phyloP scores from a whole-genome alignment of 1,284 basidiomycete genomes.

The Ceratobasidium sp. region DNA sequence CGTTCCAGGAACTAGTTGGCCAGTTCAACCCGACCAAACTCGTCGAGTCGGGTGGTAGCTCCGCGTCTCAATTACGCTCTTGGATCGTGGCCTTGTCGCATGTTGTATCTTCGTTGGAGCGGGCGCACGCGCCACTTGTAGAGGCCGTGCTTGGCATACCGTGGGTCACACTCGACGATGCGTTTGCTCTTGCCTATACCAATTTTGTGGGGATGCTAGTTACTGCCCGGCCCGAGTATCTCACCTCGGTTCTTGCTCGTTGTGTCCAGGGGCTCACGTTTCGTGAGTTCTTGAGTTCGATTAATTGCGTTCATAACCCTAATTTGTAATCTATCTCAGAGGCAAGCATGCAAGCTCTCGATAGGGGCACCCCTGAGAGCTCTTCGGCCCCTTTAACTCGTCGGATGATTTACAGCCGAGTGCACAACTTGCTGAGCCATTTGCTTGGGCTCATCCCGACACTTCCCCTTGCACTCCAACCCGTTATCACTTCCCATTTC shows the following conservation, averaged over 20 bases:
- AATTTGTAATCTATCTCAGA: constrained; percentile 59
- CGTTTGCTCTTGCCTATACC: constrained; percentile 85
- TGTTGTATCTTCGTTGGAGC: constrained; percentile 82
- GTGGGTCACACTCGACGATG: constrained; percentile 88
- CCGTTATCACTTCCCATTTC: constrained; percentile 84
- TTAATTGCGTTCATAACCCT: constrained; percentile 32
- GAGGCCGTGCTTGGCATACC: constrained; percentile 89
- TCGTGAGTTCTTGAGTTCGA: constrained; percentile 67
- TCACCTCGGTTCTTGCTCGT: constrained; percentile 82
- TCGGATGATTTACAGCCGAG: constrained; percentile 81
- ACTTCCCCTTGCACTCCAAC: constrained; percentile 84
- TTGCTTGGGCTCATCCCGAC: constrained; percentile 91
- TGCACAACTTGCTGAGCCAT: constrained; percentile 87
- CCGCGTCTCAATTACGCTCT: constrained; percentile 69
- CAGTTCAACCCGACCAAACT: constrained; percentile 70
- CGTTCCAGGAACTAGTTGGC: constrained; percentile 75
- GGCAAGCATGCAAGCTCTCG: constrained; percentile 71
- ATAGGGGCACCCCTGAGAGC: constrained; percentile 66
- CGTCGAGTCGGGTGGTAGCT: constrained; percentile 51
- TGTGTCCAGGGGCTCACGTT: constrained; percentile 87
- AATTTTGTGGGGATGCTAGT: constrained; percentile 92
- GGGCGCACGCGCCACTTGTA: constrained; percentile 83
- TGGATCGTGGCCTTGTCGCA: constrained; percentile 82
- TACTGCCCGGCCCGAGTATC: constrained; percentile 93
- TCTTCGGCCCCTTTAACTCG: constrained; percentile 78